These are phyloP conservation scores for Linum lewisii DNA, from an alignment of 345 rosid genomes.

Conservation along the genomic window DNA sequence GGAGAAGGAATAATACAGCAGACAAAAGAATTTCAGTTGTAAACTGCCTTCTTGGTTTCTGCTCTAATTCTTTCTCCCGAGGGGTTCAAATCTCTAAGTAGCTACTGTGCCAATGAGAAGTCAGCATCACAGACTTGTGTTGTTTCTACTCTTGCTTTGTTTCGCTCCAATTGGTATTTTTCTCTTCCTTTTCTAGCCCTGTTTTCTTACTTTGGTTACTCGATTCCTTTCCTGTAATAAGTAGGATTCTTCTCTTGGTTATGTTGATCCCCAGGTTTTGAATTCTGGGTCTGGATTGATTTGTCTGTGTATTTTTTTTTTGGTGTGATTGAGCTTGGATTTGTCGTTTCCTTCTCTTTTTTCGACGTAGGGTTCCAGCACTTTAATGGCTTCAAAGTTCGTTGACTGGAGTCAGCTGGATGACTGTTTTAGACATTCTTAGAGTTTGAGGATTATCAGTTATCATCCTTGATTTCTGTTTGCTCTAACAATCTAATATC, in stretches of 20 bases:
- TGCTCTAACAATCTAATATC: too few relatives aligned
- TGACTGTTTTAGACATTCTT: background rate
- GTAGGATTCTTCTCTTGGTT: constrained; percentile 14
- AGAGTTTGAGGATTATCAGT: too few relatives aligned
- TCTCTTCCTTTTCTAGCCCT: constrained; percentile 4
- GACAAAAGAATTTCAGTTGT: constrained; percentile 11
- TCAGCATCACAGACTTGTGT: constrained; percentile 9
- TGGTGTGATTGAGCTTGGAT: constrained; percentile 6
- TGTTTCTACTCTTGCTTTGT: constrained; percentile 31
- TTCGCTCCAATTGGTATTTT: constrained; percentile 46
- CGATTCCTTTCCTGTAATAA: background rate
- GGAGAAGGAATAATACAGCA: constrained; percentile 5
- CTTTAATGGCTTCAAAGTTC: background rate
- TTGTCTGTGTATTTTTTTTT: background rate
- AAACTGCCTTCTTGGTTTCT: constrained; percentile 8
- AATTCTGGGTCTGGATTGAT: constrained; percentile 11
- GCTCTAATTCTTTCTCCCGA: constrained; percentile 9
- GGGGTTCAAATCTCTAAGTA: background rate
- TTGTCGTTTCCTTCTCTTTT: background rate
- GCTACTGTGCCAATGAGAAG: constrained; percentile 48
- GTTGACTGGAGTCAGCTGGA: constrained; percentile 14
- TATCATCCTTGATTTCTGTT: too few relatives aligned
- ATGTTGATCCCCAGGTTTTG: background rate
- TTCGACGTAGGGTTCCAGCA: background rate
- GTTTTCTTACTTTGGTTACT: background rate